Evolutionary conservation across 805 yeast genomes (phyloP).

Genomic region (Kockiozyma suomiensis): DNA sequence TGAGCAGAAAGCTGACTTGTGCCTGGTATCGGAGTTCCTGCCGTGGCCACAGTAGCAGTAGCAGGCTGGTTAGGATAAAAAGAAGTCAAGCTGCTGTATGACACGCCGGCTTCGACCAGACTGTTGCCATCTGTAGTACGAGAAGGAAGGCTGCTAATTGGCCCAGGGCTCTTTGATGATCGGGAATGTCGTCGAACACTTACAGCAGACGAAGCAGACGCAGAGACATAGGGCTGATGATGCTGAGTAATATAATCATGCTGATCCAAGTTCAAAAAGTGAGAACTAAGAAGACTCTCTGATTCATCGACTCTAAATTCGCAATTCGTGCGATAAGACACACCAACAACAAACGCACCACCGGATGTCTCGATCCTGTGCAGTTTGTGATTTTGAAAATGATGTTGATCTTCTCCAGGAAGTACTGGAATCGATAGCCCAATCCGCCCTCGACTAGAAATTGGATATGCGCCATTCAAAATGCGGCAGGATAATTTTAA

Average conservation of each 20-base stretch:
- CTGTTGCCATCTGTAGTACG: neutral
- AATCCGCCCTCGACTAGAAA: constrained; percentile 60
- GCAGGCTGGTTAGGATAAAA: neutral
- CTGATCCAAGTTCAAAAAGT: constrained; percentile 54
- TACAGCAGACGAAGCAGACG: neutral
- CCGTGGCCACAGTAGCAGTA: neutral
- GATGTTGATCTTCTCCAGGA: constrained; percentile 44
- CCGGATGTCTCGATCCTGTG: constrained; percentile 72
- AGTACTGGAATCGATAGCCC: constrained; percentile 46
- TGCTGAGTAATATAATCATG: neutral
- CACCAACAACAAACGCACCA: constrained; percentile 74
- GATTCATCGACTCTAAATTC: constrained; percentile 68
- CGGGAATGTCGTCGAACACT: constrained; percentile 10
- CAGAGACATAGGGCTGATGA: constrained; percentile 10
- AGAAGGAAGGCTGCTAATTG: constrained; percentile 9
- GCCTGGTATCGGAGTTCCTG: neutral
- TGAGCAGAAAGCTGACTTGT: constrained; percentile 7
- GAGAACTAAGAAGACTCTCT: constrained; percentile 63
- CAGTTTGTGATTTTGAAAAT: constrained; percentile 56
- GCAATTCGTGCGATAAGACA: constrained; percentile 74
- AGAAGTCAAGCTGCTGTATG: constrained; percentile 18
- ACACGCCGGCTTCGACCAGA: constrained; percentile 3
- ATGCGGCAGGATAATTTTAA: constrained; percentile 54
- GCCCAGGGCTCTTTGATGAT: constrained; percentile 9
- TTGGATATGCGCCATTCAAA: constrained; percentile 73